Base-by-base conservation (phyloP, 192 early-diverging fungal species). In the Gaertneriomyces semiglobifer region DNA sequence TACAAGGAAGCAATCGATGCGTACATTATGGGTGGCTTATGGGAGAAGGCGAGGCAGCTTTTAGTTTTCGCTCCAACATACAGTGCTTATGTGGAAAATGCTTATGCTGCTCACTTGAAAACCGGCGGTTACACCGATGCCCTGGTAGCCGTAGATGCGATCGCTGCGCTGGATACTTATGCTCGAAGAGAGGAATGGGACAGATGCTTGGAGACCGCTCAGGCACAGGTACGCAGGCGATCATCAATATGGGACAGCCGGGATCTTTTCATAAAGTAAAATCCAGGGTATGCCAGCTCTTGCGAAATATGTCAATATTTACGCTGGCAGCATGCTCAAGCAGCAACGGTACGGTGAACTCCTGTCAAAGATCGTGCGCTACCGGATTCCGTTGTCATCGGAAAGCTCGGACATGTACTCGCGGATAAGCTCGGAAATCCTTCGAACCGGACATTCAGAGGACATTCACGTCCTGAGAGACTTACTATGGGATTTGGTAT, bases 1-100 rank as follows among this genome's bases (percentile, higher is more conserved):
- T 80, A 80, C 64, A 82, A 84, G 53, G 84, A 86, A 42, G 81
- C 84, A 4, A 85, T 85, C 46, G 85, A 87, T 62, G 74, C 79
- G 40, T 87, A 74, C 73, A 76, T 85, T 18, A 9, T 65, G 11
- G 77, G 70, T 7, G 75, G 73, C 3, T 33, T 71, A 40, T 87
- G 84, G 84, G 79, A 84, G 18, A 80, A 81, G 63, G 84, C 84
- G 2, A 77, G 69, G 57, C 59, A 80, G 43, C 64, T 87, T 14
- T 55, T 77, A 18, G 66, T 60, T n/a, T 60, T 78, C n/a, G 82
- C 81, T 8, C 85, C 85, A 12, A 81, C 77, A 19, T 86, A 83
- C 58, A 63, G 60, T 7, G 80, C 82, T 4, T 86, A 85, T 52
- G 72, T 87, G 11, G 84, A 87, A 58, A 76, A 64, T 19, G 68